Evolutionary conservation across 2,329 filamentous ascomycete genomes (phyloP), one percentile per base, ranked within the genome.

Genomic region (Dryadomyces quercus-mongolicae): DNA sequence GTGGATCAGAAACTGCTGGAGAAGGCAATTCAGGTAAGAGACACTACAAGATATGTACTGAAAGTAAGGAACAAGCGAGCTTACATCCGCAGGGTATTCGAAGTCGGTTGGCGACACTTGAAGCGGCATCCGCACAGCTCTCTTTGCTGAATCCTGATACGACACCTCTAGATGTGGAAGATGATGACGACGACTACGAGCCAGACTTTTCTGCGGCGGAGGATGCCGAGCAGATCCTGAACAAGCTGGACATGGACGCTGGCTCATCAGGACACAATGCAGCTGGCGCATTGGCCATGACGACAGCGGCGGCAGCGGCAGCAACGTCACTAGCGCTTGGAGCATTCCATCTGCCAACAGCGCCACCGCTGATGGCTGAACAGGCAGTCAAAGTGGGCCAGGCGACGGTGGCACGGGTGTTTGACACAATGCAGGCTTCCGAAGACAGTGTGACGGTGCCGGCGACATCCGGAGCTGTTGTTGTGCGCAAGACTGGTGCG

Each of bases 111-210:
- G 64, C 68, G 2, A 63, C 70, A 10, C 67, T 80, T 40, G 70
- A 72, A 34, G 71, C 67, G 36, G 68, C 71, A 5, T 59, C 59
- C n/a, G 56, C 61, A 1, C 72, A 71, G n/a, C 62, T 69, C n/a
- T 67, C 71, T 1, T 69, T 68, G 7, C 58, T 80, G 31, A 80
- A 81, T 57, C 73, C 80, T 8, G 77, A 81, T 53, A 84, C 80
- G 2, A 74, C 78, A 15, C 78, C 78, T 1, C 66, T 84, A 2
- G 81, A 78, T 25, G 82, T 87, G 3, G 82, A 86, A 7, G 83
- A 85, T 9, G 90, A 95, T 45, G 91, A 95, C 60, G 67, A 63
- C 47, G 88, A 95, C 62, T 96, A 96, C 64, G 92, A 96, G 63
- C 91, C 92, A 0, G 87, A 94, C 63, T 90, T 89, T 61, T 82